Conservation (phyloP, 345 rosid genomes). For the Brassica rapa region DNA sequence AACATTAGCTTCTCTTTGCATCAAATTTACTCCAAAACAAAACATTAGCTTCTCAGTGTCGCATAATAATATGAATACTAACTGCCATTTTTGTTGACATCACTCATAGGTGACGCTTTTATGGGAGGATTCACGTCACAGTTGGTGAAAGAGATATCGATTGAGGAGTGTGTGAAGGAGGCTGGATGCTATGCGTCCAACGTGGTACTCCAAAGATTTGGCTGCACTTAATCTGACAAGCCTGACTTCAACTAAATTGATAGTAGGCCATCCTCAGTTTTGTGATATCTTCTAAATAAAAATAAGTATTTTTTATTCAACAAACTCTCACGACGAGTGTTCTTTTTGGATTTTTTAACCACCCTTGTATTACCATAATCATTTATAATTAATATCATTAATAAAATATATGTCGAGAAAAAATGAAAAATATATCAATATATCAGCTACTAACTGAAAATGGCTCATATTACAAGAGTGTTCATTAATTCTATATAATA, state of each 20-base stretch:
- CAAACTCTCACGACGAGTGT: constrained; percentile 3
- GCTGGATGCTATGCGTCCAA: constrained; percentile 60
- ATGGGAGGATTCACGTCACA: constrained; percentile 67
- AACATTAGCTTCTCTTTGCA: no score
- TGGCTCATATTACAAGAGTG: constrained; percentile 8
- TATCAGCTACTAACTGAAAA: not conserved
- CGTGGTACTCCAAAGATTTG: constrained; percentile 84
- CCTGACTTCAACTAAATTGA: constrained; percentile 42
- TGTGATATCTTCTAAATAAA: constrained; percentile 26
- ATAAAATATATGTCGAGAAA: not conserved
- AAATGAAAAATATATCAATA: not conserved
- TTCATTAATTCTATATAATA: constrained; percentile 11
- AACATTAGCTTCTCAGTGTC: no score
- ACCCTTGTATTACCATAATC: not conserved
- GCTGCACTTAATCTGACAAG: constrained; percentile 75
- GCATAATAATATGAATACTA: no score
- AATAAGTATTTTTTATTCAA: constrained; percentile 4
- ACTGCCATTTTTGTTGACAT: not conserved
- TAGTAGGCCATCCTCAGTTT: constrained; percentile 10
- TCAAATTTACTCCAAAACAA: no score
- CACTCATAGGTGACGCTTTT: constrained; percentile 67
- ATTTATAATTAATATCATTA: constrained; percentile 1
- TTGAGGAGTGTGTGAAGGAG: constrained; percentile 60
- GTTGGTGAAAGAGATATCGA: constrained; percentile 69
- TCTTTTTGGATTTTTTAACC: not conserved